Evolutionary conservation across 2,329 filamentous ascomycete species (phyloP).

Genomic region (Sclerotinia nivalis): DNA sequence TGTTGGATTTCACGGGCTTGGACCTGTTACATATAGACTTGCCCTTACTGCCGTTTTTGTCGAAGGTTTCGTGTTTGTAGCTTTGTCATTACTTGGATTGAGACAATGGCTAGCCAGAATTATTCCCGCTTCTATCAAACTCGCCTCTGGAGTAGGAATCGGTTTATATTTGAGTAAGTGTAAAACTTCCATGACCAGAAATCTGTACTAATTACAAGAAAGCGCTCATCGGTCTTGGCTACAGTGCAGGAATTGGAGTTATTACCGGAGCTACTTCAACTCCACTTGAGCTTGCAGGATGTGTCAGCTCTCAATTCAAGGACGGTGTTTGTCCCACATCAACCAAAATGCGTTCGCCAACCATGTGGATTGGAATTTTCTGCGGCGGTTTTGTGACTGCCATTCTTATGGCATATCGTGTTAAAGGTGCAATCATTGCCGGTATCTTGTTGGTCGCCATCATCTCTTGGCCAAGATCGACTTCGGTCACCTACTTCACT

Average conservation of each 20-base stretch:
- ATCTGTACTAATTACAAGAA: not conserved
- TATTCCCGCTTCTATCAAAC: constrained; percentile 81
- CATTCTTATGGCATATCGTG: constrained; percentile 78
- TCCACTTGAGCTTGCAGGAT: constrained; percentile 72
- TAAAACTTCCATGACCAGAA: not conserved
- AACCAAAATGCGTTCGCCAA: constrained; percentile 78
- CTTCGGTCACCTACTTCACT: constrained; percentile 78
- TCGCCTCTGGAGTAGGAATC: constrained; percentile 82
- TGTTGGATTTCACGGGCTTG: constrained; percentile 74
- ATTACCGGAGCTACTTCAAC: constrained; percentile 68
- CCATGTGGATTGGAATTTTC: constrained; percentile 88
- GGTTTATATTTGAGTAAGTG: constrained; percentile 63
- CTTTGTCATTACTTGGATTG: constrained; percentile 74
- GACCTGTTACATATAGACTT: constrained; percentile 70
- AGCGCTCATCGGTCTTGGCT: constrained; percentile 72
- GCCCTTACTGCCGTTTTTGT: constrained; percentile 86
- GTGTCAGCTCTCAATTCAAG: constrained; percentile 29
- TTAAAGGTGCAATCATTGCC: constrained; percentile 82
- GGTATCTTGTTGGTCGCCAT: constrained; percentile 83
- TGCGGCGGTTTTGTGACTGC: constrained; percentile 79
- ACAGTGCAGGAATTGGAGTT: constrained; percentile 78
- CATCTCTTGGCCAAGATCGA: constrained; percentile 84
- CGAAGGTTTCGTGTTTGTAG: constrained; percentile 84
- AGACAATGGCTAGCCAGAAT: constrained; percentile 88
- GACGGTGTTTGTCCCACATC: constrained; percentile 59